Conservation (phyloP, 2,329 filamentous ascomycete genomes). For the Aureobasidium sp. region DNA sequence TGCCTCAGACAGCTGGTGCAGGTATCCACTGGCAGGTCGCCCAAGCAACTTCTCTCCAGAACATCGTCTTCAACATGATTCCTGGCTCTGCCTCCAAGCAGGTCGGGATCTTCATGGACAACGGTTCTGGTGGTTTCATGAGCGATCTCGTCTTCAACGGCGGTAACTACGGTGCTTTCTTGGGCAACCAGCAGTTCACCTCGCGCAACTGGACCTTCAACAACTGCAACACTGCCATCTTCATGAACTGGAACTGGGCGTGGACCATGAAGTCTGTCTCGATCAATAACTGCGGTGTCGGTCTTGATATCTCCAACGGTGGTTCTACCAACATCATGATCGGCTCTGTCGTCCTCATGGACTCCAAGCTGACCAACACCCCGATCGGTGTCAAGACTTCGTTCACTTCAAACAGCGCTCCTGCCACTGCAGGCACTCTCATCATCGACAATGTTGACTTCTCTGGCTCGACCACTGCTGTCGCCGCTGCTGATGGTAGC, state of each 20-base stretch:
- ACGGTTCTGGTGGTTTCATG: conserved; percentile 53
- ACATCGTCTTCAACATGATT: conserved; percentile 52
- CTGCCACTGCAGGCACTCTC: conserved; percentile 68
- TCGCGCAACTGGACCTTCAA: conserved; percentile 44
- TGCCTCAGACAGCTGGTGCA: conserved; percentile 26
- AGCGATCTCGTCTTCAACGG: conserved; percentile 53
- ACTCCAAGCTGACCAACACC: conserved; percentile 71
- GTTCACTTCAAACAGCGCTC: conserved; percentile 57
- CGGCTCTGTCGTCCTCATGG: conserved; percentile 74
- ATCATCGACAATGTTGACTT: conserved; percentile 90
- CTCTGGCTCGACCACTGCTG: conserved; percentile 41
- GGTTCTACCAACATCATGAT: conserved; percentile 56
- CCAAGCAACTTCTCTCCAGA: conserved; percentile 53
- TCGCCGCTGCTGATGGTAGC: conserved; percentile 55
- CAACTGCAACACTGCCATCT: conserved; percentile 41
- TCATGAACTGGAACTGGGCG: conserved; percentile 49
- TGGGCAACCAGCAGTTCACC: conserved; percentile 58
- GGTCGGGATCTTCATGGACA: conserved; percentile 53
- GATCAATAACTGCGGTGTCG: conserved; percentile 40
- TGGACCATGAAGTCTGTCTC: conserved; percentile 41
- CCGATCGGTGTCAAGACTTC: conserved; percentile 68
- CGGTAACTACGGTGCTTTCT: conserved; percentile 50
- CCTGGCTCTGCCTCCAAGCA: conserved; percentile 42
- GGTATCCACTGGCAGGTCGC: conserved; percentile 48
- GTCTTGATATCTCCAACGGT: conserved; percentile 42